Percentiles rank a stretch among this genome's conserved stretches.
These are phyloP conservation scores for Pyrenula aspistea DNA, from an alignment of 495 filamentous ascomycete species.

Conservation along the genomic window DNA sequence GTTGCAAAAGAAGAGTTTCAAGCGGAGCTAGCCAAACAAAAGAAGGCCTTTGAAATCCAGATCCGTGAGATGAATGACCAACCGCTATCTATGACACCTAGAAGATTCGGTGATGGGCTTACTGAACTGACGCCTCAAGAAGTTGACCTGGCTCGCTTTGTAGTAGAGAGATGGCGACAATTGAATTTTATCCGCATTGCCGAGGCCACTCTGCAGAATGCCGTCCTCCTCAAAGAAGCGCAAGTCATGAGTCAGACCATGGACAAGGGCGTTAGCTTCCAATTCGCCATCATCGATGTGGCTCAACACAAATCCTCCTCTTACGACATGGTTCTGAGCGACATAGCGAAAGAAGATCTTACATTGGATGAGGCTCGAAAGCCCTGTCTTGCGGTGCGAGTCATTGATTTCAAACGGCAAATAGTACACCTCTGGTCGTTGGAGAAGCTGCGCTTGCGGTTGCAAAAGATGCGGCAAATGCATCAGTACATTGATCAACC, in stretches of 20 bases:
- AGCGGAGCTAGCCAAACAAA: constrained; percentile 60
- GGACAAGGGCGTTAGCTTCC: constrained; percentile 88
- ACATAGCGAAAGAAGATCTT: constrained; percentile 80
- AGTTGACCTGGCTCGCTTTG: constrained; percentile 50
- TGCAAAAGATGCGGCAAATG: constrained; percentile 89
- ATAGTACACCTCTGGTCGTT: constrained; percentile 92
- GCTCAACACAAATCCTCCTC: constrained; percentile 84
- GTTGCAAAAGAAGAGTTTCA: constrained; percentile 80
- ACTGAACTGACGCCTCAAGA: constrained; percentile 58
- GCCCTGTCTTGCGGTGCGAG: constrained; percentile 81
- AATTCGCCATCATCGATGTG: constrained; percentile 82
- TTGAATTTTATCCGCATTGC: constrained; percentile 88
- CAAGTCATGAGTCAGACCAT: constrained; percentile 97
- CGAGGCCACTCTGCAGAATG: constrained; percentile 81
- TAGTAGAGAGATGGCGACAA: constrained; percentile 65
- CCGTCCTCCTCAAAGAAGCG: constrained; percentile 81
- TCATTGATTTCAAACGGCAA: constrained; percentile 79
- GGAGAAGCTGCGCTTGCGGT: constrained; percentile 76
- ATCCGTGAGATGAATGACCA: constrained; percentile 49
- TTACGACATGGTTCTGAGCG: constrained; percentile 92
- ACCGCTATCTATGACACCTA: constrained; percentile 22
- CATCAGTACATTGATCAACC: constrained; percentile 92
- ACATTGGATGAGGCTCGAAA: constrained; percentile 72
- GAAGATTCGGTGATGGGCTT: constrained; percentile 35
- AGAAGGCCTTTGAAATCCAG: constrained; percentile 62